phyloP scores from a whole-genome alignment of 2,329 filamentous ascomycete species.

The Pestalotiopsis sp. region DNA sequence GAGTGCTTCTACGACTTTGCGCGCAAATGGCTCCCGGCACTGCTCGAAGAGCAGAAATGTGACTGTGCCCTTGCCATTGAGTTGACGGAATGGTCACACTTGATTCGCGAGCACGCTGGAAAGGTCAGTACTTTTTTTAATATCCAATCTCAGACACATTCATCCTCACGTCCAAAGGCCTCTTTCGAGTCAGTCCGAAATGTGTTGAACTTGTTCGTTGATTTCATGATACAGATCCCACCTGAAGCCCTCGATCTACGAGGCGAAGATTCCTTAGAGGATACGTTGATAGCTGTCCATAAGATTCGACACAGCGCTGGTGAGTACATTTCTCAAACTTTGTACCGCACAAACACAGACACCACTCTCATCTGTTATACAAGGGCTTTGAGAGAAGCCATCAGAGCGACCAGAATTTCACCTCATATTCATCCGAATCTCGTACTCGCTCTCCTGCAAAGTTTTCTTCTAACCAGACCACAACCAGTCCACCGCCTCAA shows the following conservation, averaged over 20 bases:
- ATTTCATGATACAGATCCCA: constrained; percentile 9
- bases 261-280: background rate
- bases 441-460: background rate
- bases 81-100: constrained; percentile 35
- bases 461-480: background rate
- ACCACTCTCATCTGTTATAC: no score
- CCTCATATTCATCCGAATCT: no score
- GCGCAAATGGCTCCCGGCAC: constrained; percentile 31
- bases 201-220: background rate
- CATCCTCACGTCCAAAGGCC: no score
- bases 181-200: no score
- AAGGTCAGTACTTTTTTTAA: background rate
- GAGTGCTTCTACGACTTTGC: constrained; percentile 42
- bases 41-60: constrained; percentile 31
- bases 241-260: background rate
- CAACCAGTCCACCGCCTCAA: background rate
- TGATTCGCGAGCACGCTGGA: constrained; percentile 23
- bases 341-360: no score
- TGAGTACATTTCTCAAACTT: background rate
- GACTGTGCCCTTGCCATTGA: constrained; percentile 38
- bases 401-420: no score
- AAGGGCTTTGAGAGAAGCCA: no score
- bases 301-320: background rate
- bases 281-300: background rate
- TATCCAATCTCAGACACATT: no score